Evolutionary conservation across 257 asterid genomes (phyloP), one percentile per base, ranked within the genome.

Genomic region (Scutellaria minor): DNA sequence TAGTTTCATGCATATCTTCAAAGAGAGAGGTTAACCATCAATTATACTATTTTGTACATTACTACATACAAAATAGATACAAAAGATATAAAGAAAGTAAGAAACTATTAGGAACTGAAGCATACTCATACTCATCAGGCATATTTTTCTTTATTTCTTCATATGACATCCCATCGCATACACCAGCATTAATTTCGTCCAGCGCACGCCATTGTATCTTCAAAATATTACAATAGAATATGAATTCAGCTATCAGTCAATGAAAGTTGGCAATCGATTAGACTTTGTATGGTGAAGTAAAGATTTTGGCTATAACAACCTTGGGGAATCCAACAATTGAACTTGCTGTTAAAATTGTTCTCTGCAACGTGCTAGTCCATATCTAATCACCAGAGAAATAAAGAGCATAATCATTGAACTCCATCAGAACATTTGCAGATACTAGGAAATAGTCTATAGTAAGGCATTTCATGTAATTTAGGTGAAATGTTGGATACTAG

Each of bases 171-270:
- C 99, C 99, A 66, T 95, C 99, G 57, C 97, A 95, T 7, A 86
- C 97, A 65, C 99, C 99, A 9, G 96, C 82, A 85, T 95, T 92
- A 77, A 95, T 95, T 81, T 95, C 99, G 75, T 95, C 99, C 80
- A 95, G 95, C 48, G 98, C 99, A 64, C 98, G 97, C 99, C 98
- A 95, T 87, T 95, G 99, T 80, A 95, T 90, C 99, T 95, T 77
- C 75, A 77, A 56, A 66, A 54, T 52, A 51, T 75, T 58, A 66
- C n/a, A 75, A 52, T 10, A 64, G 71, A 31, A 46, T 20, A 47
- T 50, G 27, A 54, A 37, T 64, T 73, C 63, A 68, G 68, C 27
- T 20, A 40, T 72, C 77, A 72, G 72, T 68, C 42, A 56, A 69
- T 52, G 10, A 60, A 50, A 69, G 61, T 50, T 20, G 68, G 67